Conservation (phyloP, 441 rosid genomes). For the Erysimum pusillum region DNA sequence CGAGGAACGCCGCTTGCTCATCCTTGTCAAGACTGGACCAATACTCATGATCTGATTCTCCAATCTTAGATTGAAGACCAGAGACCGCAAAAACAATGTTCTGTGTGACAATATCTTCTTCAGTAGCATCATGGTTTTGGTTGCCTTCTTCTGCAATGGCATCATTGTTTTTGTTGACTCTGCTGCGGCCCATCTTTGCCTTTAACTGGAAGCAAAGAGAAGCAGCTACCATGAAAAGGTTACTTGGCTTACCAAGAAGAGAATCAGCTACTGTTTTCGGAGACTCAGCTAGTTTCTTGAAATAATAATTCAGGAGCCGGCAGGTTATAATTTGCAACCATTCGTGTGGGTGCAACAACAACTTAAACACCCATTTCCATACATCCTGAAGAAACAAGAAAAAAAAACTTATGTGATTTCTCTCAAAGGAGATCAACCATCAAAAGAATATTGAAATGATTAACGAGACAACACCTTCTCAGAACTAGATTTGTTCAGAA, state of each 20-base stretch:
- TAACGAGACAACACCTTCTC: constrained; percentile 13
- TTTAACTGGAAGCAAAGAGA: constrained; percentile 80
- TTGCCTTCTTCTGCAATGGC: not conserved
- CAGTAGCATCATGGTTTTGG: not conserved
- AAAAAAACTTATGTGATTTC: not conserved
- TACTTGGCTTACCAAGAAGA: constrained; percentile 67
- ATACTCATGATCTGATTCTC: constrained; percentile 51
- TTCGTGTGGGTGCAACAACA: constrained; percentile 79
- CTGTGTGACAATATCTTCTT: constrained; percentile 39
- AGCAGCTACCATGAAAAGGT: constrained; percentile 75
- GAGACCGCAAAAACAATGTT: constrained; percentile 68
- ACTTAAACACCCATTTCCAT: constrained; percentile 73
- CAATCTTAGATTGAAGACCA: constrained; percentile 64
- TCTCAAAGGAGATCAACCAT: not conserved
- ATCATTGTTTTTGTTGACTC: constrained; percentile 37
- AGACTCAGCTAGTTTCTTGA: constrained; percentile 51
- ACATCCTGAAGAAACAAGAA: constrained; percentile 56
- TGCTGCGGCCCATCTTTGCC: constrained; percentile 39
- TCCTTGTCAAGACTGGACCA: constrained; percentile 66
- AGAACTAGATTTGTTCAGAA: not conserved
- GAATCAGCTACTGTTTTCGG: constrained; percentile 47
- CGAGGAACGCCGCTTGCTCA: constrained; percentile 67
- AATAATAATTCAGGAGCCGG: constrained; percentile 72
- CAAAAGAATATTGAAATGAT: not conserved
- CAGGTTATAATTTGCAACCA: constrained; percentile 74